Evolutionary conservation across 352 stramenopile species (phyloP), one percentile per base, ranked within the genome.

Genomic region (Pythium phragmitis): DNA sequence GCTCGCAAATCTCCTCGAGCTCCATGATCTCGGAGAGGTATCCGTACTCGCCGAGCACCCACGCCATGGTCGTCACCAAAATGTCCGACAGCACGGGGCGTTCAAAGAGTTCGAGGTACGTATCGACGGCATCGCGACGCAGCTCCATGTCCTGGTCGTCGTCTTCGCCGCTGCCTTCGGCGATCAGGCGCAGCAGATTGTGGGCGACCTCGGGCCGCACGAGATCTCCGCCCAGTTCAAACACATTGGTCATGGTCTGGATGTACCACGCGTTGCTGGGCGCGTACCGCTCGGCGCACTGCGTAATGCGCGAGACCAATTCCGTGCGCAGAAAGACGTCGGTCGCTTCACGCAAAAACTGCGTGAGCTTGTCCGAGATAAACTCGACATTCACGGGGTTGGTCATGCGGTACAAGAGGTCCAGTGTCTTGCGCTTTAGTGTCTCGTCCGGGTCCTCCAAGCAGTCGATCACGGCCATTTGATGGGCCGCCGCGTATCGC

Each of bases 381-480:
- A 99, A 99, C 77, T 99, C 97, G 7, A 99, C 97, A 75, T 99
- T 99, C 51, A 99, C 96, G 2, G 97, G 96, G 82, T 99, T 99
- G 23, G 96, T 99, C 97, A 99, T 99, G 65, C 94, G 85, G 70
- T 97, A 98, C 17, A 98, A 73, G 65, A 98, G 67, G 67, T 99
- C 96, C 48, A 99, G 75, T 28, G 97, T 99, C 85, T 99, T 99
- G 51, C 97, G 88, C 82, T 99, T 98, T 19, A 99, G 84, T 39
- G 97, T 99, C 80, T 99, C 98, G 76, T 99, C 98, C 0, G 94
- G 89, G 77, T 99, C 97, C 84, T 99, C 97, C 8, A 99, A 79
- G 71, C 98, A 99, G 77, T 99, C 98, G 70, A 99, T 99, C 21
- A 99, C 98, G 19, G 97, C 96, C 89, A 99, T 97, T 87, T 99